Percentiles rank a stretch among this genome's conserved stretches.
phyloP scores from a whole-genome alignment of 1,284 basidiomycete genomes.

The Paramarasmius palmivorus region DNA sequence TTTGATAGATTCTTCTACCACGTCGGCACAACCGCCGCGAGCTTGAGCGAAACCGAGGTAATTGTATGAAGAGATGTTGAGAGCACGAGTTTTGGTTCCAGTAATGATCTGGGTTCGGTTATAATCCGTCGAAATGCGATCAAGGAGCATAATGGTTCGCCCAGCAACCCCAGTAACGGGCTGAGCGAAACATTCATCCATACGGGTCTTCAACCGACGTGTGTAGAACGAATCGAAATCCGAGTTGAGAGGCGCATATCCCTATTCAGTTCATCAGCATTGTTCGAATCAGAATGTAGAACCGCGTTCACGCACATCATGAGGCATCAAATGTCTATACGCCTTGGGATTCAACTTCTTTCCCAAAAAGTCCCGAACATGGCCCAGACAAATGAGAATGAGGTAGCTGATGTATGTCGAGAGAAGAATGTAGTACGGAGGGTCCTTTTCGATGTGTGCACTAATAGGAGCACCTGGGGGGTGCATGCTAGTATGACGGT shows the following conservation, averaged over 20 bases:
- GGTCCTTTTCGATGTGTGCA: slow-evolving; percentile 68
- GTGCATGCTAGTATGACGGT: slow-evolving; percentile 69
- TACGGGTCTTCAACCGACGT: slow-evolving; percentile 88
- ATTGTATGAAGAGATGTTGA: slow-evolving; percentile 99
- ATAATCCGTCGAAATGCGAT: slow-evolving; percentile 84
- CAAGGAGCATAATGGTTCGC: slow-evolving; percentile 86
- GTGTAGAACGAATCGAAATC: slow-evolving; percentile 99
- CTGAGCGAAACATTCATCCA: slow-evolving; percentile 95
- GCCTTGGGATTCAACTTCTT: slow-evolving; percentile 76
- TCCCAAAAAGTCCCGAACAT: slow-evolving; percentile 93
- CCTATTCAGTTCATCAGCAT: slow-evolving; percentile 45
- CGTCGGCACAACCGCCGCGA: slow-evolving; percentile 90
- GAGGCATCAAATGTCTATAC: slow-evolving; percentile 83
- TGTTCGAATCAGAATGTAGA: slow-evolving; percentile 10
- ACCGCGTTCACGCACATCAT: slow-evolving; percentile 59
- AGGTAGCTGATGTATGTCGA: slow-evolving; percentile 93
- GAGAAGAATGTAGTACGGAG: slow-evolving; percentile 88
- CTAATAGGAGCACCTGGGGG: slow-evolving; percentile 48
- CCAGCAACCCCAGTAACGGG: slow-evolving; percentile 96
- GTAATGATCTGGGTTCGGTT: slow-evolving; percentile 81
- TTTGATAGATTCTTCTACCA: slow-evolving; percentile 79
- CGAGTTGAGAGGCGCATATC: slow-evolving; percentile 95
- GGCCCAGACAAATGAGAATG: slow-evolving; percentile 87
- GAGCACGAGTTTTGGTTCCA: slow-evolving; percentile 81
- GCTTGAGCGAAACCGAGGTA: slow-evolving; percentile 99